Percentiles rank a stretch among this genome's conserved stretches.
Evolutionary conservation across 306 rosid species (phyloP).

Genomic region (Urtica urens): DNA sequence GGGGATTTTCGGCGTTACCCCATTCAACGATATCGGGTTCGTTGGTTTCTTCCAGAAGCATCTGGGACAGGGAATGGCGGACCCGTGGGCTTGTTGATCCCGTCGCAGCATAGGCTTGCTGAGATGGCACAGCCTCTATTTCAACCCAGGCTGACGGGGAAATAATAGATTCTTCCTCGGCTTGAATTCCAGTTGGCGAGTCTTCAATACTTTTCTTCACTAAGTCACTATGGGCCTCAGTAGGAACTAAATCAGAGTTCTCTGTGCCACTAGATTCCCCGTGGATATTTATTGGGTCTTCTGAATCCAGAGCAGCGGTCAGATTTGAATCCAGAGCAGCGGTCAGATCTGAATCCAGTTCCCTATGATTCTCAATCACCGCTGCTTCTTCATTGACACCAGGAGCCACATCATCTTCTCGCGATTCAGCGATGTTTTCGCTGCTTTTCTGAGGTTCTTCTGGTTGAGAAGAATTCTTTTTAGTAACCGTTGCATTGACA

Average conservation of each 20-base stretch:
- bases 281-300: constrained; percentile 31
- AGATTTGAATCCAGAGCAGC: constrained; percentile 25
- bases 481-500: constrained; percentile 34
- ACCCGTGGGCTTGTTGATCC: constrained; percentile 62
- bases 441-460: constrained; percentile 35
- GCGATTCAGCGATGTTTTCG: constrained; percentile 35
- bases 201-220: constrained; percentile 29
- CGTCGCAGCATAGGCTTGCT: constrained; percentile 30
- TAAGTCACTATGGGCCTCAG: constrained; percentile 24
- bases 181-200: constrained; percentile 31
- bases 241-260: constrained; percentile 30
- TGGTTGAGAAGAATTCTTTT: constrained; percentile 36
- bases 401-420: constrained; percentile 35
- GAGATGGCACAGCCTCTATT: constrained; percentile 58
- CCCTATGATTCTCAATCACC: constrained; percentile 43
- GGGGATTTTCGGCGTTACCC: constrained; percentile 95
- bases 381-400: constrained; percentile 42
- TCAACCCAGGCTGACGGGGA: constrained; percentile 85
- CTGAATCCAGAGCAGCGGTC: constrained; percentile 36
- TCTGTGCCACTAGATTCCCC: constrained; percentile 32
- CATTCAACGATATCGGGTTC: constrained; percentile 72
- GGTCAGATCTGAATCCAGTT: constrained; percentile 22
- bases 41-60: constrained; percentile 90
- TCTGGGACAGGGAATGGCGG: constrained; percentile 93
- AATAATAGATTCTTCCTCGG: constrained; percentile 67